Conservation (phyloP, 2,329 filamentous ascomycete genomes). For the Arthroderma sp. region DNA sequence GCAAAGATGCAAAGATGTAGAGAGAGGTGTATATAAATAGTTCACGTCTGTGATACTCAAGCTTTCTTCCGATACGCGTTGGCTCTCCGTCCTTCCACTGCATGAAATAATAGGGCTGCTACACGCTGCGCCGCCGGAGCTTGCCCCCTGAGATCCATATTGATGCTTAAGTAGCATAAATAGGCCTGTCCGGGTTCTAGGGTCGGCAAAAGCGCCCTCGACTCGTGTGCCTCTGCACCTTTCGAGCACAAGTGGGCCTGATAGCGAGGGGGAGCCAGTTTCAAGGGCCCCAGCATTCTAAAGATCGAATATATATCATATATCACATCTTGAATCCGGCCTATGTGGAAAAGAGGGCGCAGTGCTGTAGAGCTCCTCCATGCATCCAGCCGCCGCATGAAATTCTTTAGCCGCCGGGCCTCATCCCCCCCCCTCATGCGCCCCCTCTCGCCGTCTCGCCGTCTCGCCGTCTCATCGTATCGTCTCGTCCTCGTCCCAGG, state of each 20-base stretch:
- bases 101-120: slow-evolving; percentile 1
- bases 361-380: too few relatives aligned
- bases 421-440: background rate
- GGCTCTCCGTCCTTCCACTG: background rate
- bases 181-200: background rate
- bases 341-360: background rate
- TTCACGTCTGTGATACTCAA: background rate
- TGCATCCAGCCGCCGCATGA: background rate
- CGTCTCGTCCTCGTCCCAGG: background rate
- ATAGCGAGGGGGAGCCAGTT: background rate
- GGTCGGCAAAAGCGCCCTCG: background rate
- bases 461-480: background rate
- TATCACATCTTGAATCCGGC: background rate
- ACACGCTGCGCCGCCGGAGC: background rate
- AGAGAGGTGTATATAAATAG: background rate
- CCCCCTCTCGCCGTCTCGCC: background rate
- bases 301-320: background rate
- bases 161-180: background rate
- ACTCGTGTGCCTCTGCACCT: background rate
- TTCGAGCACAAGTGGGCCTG: background rate
- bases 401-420: background rate
- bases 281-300: background rate
- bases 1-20: background rate
- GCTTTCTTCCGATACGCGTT: background rate
- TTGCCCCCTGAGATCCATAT: background rate